Conservation (phyloP, 2,329 filamentous ascomycete genomes). For the Orbilia blumenaviensis region DNA sequence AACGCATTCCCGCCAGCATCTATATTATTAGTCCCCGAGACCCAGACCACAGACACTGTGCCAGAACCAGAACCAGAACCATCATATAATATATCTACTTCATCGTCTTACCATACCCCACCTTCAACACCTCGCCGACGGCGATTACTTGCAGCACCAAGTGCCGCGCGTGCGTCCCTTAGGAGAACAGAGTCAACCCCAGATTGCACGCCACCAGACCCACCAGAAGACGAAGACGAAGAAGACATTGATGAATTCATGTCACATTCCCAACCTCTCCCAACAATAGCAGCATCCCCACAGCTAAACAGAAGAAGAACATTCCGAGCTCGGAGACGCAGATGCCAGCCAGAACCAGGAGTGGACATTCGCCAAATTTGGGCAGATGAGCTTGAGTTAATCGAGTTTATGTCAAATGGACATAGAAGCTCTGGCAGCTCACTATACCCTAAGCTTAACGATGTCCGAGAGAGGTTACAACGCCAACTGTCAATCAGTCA, state of each 20-base stretch:
- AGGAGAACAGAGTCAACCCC: conserved; percentile 51
- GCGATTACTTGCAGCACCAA: conserved; percentile 32
- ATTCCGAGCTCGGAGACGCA: conserved; percentile 16
- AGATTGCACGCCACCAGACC: conserved; percentile 32
- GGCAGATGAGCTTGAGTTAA: conserved; percentile 52
- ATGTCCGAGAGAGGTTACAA: conserved; percentile 26
- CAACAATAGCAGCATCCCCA: conserved; percentile 16
- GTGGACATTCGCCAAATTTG: conserved; percentile 51
- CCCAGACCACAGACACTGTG: not conserved
- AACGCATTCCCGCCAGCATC: not conserved
- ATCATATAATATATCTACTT: not conserved
- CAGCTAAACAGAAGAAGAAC: conserved; percentile 27
- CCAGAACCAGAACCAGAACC: conserved; percentile 7
- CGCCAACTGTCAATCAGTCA: conserved; percentile 26
- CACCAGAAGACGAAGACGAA: conserved; percentile 12
- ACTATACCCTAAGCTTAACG: conserved; percentile 41
- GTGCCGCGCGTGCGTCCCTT: conserved; percentile 17
- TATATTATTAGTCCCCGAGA: not conserved
- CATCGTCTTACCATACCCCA: conserved; percentile 22
- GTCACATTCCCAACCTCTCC: conserved; percentile 42
- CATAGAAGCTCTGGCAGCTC: conserved; percentile 45
- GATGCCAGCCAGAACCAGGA: conserved; percentile 34
- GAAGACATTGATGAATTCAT: conserved; percentile 24
- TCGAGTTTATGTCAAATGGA: conserved; percentile 48
- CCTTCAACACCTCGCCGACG: conserved; percentile 40